Base-by-base conservation (phyloP, 2,329 filamentous ascomycete genomes). In the Elsinoe perseae region DNA sequence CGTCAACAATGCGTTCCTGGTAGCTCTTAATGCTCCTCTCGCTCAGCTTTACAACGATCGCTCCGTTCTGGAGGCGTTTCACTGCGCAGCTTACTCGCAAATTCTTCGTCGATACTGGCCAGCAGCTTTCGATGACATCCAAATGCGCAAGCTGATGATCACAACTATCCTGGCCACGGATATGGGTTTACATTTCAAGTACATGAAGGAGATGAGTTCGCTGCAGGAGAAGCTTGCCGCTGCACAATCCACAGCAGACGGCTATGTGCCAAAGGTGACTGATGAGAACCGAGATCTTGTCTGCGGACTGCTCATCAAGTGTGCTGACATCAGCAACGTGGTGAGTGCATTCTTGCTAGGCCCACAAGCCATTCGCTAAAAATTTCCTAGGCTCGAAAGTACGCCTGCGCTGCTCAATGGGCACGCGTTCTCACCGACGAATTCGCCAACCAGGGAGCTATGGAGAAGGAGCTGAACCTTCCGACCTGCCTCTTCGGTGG, bases 321-420 rank as follows among this genome's bases (percentile, higher is more conserved):
- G 93, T 68, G 93, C 93, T 36, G 93, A 98, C 70, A 97, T 98
- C 67, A 96, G 92, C 74, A 98, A 98, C 69, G 93, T 97, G 69
- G 88, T 92, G 79, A 70, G 87, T 85, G 32, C 28, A 9, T 1
- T 7, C 12, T 14, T 28, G 12, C 1, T 25, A 20, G 8, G 5
- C 4, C 8, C 10, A 14, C 32, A 34, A 18, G n/a, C 3, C 12
- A 40, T 30, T 16, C 55, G 58, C 65, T 63, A 20, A 55, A 10
- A 43, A 54, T 57, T 44, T 60, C 56, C 16, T 61, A 92, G 87
- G 90, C 91, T 56, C 84, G 93, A 57, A 86, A 84, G 57, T 91
- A 93, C 68, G 80, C 86, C 57, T 83, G 90, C 23, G 93, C 93
- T 20, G 77, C 89, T 42, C 80, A 86, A 68, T 98, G 93, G 93